Evolutionary conservation across 306 rosid species (phyloP), one percentile per base, ranked within the genome.

Genomic region (Lupinus albus): DNA sequence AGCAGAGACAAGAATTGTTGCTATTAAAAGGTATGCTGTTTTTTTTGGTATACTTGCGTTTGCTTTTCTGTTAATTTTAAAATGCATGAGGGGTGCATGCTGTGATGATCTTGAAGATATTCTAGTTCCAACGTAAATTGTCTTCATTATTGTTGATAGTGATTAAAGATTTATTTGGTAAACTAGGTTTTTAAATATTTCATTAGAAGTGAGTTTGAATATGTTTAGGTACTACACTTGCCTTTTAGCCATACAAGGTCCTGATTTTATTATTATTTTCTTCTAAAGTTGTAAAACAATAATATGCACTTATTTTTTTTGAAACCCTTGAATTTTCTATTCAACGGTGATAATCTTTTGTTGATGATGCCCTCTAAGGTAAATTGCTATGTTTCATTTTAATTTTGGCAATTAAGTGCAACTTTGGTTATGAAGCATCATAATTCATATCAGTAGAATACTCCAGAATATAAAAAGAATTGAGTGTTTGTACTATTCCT

Each of bases 71-170:
- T 7, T 72, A 2, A 30, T 78, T 70, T 82, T 60, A 38, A 18
- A 82, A 33, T 83, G 58, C 59, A 45, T 73, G 10, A 33, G 62
- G 65, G 53, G 35, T 62, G 83, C 74, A 61, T 33, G 41, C 50
- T 79, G 62, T 48, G 16, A 48, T 56, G 81, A 70, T 48, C 11
- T 41, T 53, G 72, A 60, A 47, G 55, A 10, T 44, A 35, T 69
- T 62, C 54, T 73, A 45, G 80, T 81, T 36, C 89, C 86, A 56
- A 84, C 89, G 14, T 84, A 80, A 83, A n/a, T 9, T 51, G 1
- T 14, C 6, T 14, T 32, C 41, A 20, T 7, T 36, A 9, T 36
- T 36, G 30, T 2, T 25, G 30, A 25, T 25, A 25, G 30, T 25
- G 30, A 25, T 25, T 25, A 25, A 25, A 25, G 30, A 25, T 25